Percentiles rank a stretch among this genome's conserved stretches.
Evolutionary conservation across 2,329 filamentous ascomycete species (phyloP).

Genomic region (Geosmithia flava): DNA sequence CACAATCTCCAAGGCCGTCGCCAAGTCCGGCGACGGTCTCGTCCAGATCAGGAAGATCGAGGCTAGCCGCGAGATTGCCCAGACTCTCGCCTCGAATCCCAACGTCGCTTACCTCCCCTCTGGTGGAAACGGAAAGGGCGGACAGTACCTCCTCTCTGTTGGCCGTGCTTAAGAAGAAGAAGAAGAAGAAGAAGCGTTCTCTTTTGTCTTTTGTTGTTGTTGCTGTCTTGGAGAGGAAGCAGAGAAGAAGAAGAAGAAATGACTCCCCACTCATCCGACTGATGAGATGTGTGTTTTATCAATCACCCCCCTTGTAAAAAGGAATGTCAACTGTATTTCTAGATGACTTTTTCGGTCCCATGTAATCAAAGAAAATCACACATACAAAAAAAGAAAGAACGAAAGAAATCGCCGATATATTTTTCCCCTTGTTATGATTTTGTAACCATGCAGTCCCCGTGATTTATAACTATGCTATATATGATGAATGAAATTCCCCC

Average conservation of each 20-base stretch:
- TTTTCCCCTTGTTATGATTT: too few species aligned
- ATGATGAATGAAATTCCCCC: too few species aligned
- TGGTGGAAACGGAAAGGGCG: constrained; percentile 49
- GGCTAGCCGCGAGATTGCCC: constrained; percentile 89
- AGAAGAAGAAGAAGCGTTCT: neutral
- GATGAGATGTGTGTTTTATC: neutral
- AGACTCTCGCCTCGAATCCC: constrained; percentile 78
- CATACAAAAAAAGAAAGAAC: too few species aligned
- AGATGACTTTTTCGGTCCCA: neutral
- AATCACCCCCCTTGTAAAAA: neutral
- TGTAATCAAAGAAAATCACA: neutral
- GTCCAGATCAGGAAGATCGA: constrained; percentile 96
- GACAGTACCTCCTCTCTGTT: constrained; percentile 41
- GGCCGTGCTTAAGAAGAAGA: constrained; percentile 20
- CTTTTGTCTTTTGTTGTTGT: constrained; percentile 24
- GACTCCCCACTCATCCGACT: neutral
- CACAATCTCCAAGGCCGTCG: constrained; percentile 85
- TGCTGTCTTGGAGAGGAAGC: constrained; percentile 2
- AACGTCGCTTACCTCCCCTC: constrained; percentile 86
- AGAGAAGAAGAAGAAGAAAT: neutral
- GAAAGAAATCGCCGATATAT: too few species aligned
- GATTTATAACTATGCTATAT: too few species aligned
- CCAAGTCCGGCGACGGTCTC: constrained; percentile 84
- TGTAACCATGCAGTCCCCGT: too few species aligned
- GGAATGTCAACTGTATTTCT: neutral